Base-by-base conservation (phyloP, 305 asterid genomes). In the Coffea humblotiana region DNA sequence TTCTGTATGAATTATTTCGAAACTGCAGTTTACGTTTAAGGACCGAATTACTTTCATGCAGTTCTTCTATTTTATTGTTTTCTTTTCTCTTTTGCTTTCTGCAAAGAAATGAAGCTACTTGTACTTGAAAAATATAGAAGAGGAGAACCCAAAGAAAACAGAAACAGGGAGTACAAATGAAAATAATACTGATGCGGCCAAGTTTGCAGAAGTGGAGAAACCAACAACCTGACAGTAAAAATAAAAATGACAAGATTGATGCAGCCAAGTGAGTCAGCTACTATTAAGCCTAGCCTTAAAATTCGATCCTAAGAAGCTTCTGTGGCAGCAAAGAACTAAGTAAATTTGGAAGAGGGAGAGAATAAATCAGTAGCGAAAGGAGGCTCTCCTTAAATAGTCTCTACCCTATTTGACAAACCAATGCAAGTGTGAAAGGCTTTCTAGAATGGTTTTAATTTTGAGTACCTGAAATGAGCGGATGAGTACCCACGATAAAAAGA, bases 391-490 rank as follows among this genome's bases (percentile, higher is more conserved):
- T 56, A 29, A n/a, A 8, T 78, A 45, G 5, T 56, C 10, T 15
- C 18, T 65, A 7, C 12, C 54, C 27, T 64, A 9, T 45, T 45
- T 25, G 21, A 43, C 27, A 45, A 76, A 47, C 11, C 10, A 13
- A 32, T 29, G 32, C 2, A 8, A 47, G 51, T 3, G 11, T 6
- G 18, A n/a, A 61, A 58, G 35, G 48, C 15, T 48, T 23, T 63
- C 18, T 63, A 54, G 25, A 29, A 32, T 25, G 4, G 18, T 14
- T 48, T 37, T 37, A 37, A 37, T 37, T 66, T 32, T 13, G 25
- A 79, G 13, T 85, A 96, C 98, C 98, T 92, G 88, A 89, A 96
- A 85, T 96, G 99, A 84, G 98, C 97, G 82, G 99, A 90, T 4
- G 99, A 96, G 89, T 96, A 96, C 0, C 99, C 98, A 8, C 97